phyloP scores from a whole-genome alignment of 768 basidiomycete genomes.

The Suillus lakei region DNA sequence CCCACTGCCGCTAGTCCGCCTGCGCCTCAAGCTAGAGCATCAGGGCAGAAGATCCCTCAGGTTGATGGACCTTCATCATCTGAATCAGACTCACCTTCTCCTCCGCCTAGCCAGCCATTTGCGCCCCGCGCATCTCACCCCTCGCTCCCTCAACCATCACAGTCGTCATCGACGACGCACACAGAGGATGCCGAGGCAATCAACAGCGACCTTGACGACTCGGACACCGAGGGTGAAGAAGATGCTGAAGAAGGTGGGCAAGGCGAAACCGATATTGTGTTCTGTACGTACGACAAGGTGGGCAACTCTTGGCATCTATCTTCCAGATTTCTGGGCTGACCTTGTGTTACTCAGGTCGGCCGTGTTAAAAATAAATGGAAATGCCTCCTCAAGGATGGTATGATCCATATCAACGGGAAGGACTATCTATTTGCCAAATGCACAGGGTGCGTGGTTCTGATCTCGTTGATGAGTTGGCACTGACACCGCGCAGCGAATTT shows the following conservation, averaged over 20 bases:
- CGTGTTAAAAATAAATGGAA: slow-evolving; percentile 99
- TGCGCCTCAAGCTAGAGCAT: not conserved
- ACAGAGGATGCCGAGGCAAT: slow-evolving; percentile 80
- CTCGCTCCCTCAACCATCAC: slow-evolving; percentile 69
- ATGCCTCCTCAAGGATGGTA: slow-evolving; percentile 95
- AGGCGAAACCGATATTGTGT: slow-evolving; percentile 89
- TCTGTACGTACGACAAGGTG: slow-evolving; percentile 99
- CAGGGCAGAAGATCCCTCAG: slow-evolving; percentile 62
- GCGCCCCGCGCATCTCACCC: slow-evolving; percentile 77
- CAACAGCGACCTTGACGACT: slow-evolving; percentile 96
- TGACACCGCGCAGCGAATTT: slow-evolving; percentile 40
- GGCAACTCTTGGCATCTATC: slow-evolving; percentile 17
- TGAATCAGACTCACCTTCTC: slow-evolving; percentile 71
- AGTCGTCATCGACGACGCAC: slow-evolving; percentile 40
- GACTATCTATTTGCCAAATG: slow-evolving; percentile 98
- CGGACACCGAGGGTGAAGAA: slow-evolving; percentile 85
- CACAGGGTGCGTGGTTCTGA: slow-evolving; percentile 72
- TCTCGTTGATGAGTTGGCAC: slow-evolving; percentile 4
- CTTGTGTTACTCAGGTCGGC: slow-evolving; percentile 67
- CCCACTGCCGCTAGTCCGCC: slow-evolving; percentile 18
- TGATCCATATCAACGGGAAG: slow-evolving; percentile 95
- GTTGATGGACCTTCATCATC: slow-evolving; percentile 78
- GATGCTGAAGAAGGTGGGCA: slow-evolving; percentile 79
- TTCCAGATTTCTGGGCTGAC: slow-evolving; percentile 2
- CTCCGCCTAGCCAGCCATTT: slow-evolving; percentile 62